A percentile compares a stretch with the other conserved stretches of the same genome.
Evolutionary conservation across 2,329 filamentous ascomycete genomes (phyloP).

Genomic region (Graphilbum ipis-grandicollis): DNA sequence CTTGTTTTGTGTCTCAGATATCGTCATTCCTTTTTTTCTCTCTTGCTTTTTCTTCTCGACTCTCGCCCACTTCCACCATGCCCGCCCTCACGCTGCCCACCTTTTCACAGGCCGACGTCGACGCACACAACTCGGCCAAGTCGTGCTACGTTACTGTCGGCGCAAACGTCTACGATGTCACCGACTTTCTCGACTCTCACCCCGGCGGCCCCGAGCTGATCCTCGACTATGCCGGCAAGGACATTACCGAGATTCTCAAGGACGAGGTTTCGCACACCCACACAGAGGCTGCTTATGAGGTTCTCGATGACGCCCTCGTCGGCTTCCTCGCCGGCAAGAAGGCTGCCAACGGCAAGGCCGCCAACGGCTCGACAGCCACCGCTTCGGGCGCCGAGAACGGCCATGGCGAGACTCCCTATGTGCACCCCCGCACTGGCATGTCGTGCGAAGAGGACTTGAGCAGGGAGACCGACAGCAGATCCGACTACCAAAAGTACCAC

Average conservation of each 20-base stretch:
- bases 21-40: no score
- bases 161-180: conserved; percentile 85
- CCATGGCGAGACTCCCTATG: conserved; percentile 4
- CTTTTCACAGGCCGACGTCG: conserved; percentile 65
- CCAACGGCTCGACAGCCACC: conserved; percentile 15
- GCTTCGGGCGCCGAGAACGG: conserved; percentile 13
- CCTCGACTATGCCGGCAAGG: conserved; percentile 76
- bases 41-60: not conserved
- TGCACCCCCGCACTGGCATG: conserved; percentile 65
- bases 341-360: conserved; percentile 17
- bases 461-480: conserved; percentile 59
- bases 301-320: conserved; percentile 72
- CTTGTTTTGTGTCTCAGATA: no score
- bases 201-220: conserved; percentile 81
- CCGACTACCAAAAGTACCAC: conserved; percentile 79
- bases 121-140: conserved; percentile 57
- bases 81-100: conserved; percentile 68
- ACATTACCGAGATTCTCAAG: conserved; percentile 65
- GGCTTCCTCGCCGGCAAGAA: conserved; percentile 60
- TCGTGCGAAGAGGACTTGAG: conserved; percentile 72
- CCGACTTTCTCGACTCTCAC: conserved; percentile 76
- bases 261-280: conserved; percentile 73
- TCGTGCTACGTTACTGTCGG: conserved; percentile 91
- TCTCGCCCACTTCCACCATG: conserved; percentile 46
- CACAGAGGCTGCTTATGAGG: conserved; percentile 87